Percentiles rank a stretch among this genome's conserved stretches.
Evolutionary conservation across 2,329 filamentous ascomycete genomes (phyloP).

Genomic region (Huntiella omanensis): DNA sequence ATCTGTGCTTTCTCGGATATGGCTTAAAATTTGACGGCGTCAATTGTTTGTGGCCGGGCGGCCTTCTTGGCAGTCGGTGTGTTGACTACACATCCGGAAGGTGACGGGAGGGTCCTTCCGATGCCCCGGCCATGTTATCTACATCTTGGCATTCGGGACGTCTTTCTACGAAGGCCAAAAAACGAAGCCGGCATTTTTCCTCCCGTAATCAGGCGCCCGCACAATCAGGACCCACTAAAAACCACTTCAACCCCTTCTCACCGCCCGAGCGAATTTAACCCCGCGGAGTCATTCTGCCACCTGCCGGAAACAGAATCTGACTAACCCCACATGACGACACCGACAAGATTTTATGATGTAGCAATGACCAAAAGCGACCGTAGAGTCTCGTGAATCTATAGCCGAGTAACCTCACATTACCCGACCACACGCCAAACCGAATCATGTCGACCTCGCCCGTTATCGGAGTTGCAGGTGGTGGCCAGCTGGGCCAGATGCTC

Average conservation of each 20-base stretch:
- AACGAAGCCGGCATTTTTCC: too few relatives aligned
- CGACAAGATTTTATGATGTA: constrained; percentile 7
- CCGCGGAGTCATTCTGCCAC: constrained; percentile 7
- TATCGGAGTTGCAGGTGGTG: constrained; percentile 37
- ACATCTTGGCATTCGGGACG: too few relatives aligned
- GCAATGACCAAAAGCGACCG: background rate
- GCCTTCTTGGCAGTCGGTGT: too few relatives aligned
- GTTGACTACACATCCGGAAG: too few relatives aligned
- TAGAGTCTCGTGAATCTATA: background rate
- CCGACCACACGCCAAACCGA: background rate
- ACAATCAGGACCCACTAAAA: constrained; percentile 1
- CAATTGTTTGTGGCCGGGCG: too few relatives aligned
- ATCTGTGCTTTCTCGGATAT: too few relatives aligned
- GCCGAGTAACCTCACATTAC: background rate
- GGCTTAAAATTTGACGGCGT: too few relatives aligned
- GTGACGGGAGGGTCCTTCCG: too few relatives aligned
- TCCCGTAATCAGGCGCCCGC: too few relatives aligned
- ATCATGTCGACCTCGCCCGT: constrained; percentile 20
- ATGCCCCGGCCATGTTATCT: too few relatives aligned
- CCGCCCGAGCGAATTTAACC: constrained; percentile 1
- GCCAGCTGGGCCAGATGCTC: constrained; percentile 84
- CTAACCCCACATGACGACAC: constrained; percentile 11
- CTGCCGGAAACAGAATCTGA: background rate
- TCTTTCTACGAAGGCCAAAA: too few relatives aligned
- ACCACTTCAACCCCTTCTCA: background rate